Evolutionary conservation across 495 filamentous ascomycete species (phyloP).

Genomic region (Xylaria bambusicola): DNA sequence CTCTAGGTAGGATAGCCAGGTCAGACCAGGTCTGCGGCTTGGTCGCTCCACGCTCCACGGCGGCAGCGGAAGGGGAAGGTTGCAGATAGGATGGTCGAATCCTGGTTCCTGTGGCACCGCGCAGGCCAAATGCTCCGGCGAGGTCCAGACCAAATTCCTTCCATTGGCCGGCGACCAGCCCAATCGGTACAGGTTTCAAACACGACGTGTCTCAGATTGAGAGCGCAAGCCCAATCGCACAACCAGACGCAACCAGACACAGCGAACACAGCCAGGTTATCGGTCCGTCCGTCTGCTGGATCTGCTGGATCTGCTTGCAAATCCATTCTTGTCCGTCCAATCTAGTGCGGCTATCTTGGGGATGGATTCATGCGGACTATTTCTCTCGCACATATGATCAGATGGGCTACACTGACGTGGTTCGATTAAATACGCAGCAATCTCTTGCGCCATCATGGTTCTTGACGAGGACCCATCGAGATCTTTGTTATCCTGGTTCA

Average conservation of each 20-base stretch:
- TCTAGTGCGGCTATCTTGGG: neutral
- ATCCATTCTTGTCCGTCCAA: neutral
- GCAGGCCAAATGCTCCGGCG: neutral
- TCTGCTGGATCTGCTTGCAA: neutral
- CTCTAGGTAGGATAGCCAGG: too few species aligned
- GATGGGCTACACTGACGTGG: too few species aligned
- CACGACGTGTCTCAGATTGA: constrained; percentile 16
- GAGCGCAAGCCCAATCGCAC: constrained; percentile 2
- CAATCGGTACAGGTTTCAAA: constrained; percentile 16
- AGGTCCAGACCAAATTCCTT: neutral
- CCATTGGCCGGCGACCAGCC: constrained; percentile 15
- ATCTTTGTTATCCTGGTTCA: too few species aligned
- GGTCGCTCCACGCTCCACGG: too few species aligned
- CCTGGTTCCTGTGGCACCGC: neutral
- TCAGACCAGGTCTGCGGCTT: too few species aligned
- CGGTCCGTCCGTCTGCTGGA: constrained; percentile 8
- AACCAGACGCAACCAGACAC: too few species aligned
- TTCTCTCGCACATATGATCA: too few species aligned
- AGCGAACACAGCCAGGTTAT: constrained; percentile 2
- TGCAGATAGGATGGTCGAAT: neutral
- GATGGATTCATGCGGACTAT: too few species aligned
- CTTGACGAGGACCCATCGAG: too few species aligned
- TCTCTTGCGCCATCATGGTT: too few species aligned
- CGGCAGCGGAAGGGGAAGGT: constrained; percentile 8
- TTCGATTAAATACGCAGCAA: too few species aligned